phyloP scores from a whole-genome alignment of 257 asterid species.

The Solanum bulbocastanum region DNA sequence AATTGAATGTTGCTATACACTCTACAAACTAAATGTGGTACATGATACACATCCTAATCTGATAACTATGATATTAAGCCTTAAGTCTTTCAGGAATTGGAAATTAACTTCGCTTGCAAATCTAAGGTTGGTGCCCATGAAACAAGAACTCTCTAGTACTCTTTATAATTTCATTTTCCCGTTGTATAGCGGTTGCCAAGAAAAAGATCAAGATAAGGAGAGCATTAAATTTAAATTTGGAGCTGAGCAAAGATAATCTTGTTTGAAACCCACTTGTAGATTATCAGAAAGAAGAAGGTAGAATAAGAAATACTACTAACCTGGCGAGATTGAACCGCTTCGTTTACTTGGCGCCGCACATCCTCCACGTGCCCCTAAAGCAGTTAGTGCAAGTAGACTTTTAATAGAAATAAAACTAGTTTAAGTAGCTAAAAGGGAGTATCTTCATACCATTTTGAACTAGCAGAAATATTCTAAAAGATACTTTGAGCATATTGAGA shows the following conservation, averaged over 20 bases:
- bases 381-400: constrained; percentile 2
- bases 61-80: neutral
- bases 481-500: neutral
- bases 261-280: neutral
- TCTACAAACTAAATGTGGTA: neutral
- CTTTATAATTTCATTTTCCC: neutral
- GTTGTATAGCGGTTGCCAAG: neutral
- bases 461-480: neutral
- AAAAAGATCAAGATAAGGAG: neutral
- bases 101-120: neutral
- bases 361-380: constrained; percentile 89
- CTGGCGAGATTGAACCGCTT: constrained; percentile 89
- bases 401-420: neutral
- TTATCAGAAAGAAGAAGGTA: neutral
- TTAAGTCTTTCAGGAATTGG: neutral
- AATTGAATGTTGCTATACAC: neutral
- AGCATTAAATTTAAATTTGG: neutral
- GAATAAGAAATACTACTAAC: constrained; percentile 35
- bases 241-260: neutral
- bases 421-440: neutral
- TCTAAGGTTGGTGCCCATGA: neutral
- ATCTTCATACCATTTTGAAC: neutral
- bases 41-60: neutral
- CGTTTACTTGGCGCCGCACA: constrained; percentile 85
- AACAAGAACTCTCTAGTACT: neutral